phyloP scores from a whole-genome alignment of 1,139 yeast genomes.

The Casaregolazyma suthepensis region DNA sequence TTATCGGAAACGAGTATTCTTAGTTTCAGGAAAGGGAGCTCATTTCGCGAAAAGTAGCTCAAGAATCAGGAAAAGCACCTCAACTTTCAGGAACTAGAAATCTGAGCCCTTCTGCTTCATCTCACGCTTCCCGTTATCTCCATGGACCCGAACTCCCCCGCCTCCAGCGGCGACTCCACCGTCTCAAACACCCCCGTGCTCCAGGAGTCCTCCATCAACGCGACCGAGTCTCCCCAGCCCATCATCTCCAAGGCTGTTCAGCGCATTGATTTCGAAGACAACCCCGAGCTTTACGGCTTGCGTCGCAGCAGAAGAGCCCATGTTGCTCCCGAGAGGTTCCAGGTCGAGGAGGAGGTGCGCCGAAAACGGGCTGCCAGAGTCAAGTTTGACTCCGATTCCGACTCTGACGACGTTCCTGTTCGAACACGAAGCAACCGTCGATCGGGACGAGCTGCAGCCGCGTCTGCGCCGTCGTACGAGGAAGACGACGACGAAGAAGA shows the following conservation, averaged over 20 bases:
- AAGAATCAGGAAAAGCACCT: too few species aligned
- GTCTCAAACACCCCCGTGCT: constrained; percentile 6
- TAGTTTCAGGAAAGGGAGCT: too few species aligned
- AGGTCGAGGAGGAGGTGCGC: constrained; percentile 35
- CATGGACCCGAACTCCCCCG: not conserved
- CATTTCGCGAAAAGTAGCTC: too few species aligned
- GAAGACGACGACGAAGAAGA: constrained; percentile 27
- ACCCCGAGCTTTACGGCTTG: constrained; percentile 90
- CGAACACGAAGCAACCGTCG: constrained; percentile 9
- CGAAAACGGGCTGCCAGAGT: constrained; percentile 10
- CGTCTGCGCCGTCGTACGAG: constrained; percentile 10
- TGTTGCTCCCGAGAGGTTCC: constrained; percentile 42
- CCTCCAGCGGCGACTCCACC: not conserved
- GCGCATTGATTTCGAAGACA: constrained; percentile 24
- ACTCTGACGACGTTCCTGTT: constrained; percentile 19
- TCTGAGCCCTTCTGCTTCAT: not conserved
- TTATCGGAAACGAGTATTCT: too few species aligned
- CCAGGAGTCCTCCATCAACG: not conserved
- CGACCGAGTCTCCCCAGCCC: not conserved
- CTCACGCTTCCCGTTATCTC: not conserved
- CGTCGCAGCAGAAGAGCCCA: constrained; percentile 80
- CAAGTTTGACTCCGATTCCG: constrained; percentile 21
- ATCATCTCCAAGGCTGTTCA: not conserved
- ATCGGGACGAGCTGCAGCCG: constrained; percentile 11
- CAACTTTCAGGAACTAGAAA: not conserved